phyloP scores from a whole-genome alignment of 2,329 filamentous ascomycete genomes.

The Fusarium longipes region DNA sequence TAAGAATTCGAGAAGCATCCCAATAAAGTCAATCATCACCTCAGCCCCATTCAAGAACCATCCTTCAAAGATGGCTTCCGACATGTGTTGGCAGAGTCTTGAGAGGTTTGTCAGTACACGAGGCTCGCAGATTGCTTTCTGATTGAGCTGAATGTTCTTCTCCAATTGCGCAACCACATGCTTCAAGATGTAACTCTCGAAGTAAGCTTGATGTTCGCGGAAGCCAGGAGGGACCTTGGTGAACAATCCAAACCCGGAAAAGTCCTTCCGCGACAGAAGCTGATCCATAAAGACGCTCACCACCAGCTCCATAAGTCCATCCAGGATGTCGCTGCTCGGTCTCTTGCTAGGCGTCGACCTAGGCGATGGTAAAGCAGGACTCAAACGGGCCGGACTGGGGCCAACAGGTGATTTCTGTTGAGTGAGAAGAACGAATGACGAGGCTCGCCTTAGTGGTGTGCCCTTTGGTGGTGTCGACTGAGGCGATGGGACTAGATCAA shows the following conservation, averaged over 20 bases:
- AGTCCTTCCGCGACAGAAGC: constrained; percentile 87
- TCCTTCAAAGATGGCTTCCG: constrained; percentile 92
- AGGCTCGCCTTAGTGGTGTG: constrained; percentile 78
- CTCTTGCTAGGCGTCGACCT: constrained; percentile 62
- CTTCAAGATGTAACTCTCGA: constrained; percentile 88
- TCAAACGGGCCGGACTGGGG: constrained; percentile 71
- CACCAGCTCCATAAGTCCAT: constrained; percentile 81
- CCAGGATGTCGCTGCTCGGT: constrained; percentile 76
- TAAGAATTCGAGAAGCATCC: constrained; percentile 86
- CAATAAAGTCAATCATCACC: constrained; percentile 84
- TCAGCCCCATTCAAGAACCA: constrained; percentile 95
- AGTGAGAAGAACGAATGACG: constrained; percentile 90
- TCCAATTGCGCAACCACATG: constrained; percentile 78
- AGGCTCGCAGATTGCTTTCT: constrained; percentile 80
- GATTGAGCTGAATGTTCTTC: constrained; percentile 76
- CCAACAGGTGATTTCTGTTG: constrained; percentile 70
- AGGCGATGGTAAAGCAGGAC: constrained; percentile 51
- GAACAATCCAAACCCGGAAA: constrained; percentile 86
- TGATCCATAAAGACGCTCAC: constrained; percentile 87
- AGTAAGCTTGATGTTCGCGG: constrained; percentile 93
- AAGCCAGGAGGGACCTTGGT: constrained; percentile 92
- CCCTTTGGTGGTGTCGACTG: constrained; percentile 63
- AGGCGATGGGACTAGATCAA: constrained; percentile 62
- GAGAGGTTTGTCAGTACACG: constrained; percentile 87
- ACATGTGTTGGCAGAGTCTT: constrained; percentile 81